Evolutionary conservation across 768 basidiomycete species (phyloP).

Genomic region (Austroboletus festivus): DNA sequence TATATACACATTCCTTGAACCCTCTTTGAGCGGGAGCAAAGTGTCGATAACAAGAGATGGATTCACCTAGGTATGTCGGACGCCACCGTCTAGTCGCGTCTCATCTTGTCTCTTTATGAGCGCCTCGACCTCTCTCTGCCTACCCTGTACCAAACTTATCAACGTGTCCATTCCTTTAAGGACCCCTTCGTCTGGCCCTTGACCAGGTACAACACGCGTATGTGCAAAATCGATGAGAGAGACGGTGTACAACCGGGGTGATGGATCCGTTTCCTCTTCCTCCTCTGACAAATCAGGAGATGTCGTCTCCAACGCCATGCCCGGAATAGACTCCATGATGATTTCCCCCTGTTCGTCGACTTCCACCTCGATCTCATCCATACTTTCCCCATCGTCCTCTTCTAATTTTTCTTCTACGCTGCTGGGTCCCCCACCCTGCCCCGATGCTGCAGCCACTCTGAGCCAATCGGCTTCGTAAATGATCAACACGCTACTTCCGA

Average conservation of each 20-base stretch:
- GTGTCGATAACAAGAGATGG: too few species aligned
- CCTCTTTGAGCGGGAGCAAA: too few species aligned
- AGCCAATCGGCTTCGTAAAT: slow-evolving; percentile 68
- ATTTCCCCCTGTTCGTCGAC: slow-evolving; percentile 28
- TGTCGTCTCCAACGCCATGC: slow-evolving; percentile 32
- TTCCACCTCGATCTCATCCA: slow-evolving; percentile 38
- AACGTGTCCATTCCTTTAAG: slow-evolving; percentile 70
- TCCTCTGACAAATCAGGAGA: too few species aligned
- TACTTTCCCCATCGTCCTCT: slow-evolving; percentile 31
- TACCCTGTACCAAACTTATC: slow-evolving; percentile 54
- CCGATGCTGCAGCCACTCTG: slow-evolving; percentile 33
- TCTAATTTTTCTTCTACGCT: not conserved
- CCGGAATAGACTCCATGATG: slow-evolving; percentile 19
- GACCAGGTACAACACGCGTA: slow-evolving; percentile 59
- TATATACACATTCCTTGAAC: too few species aligned
- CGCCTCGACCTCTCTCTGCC: slow-evolving; percentile 44
- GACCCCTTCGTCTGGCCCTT: slow-evolving; percentile 79
- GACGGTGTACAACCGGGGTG: slow-evolving; percentile 45
- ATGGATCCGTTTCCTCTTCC: not conserved
- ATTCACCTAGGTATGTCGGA: too few species aligned
- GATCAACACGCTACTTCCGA: slow-evolving; percentile 78
- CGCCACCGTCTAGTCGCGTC: too few species aligned
- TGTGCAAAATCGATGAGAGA: slow-evolving; percentile 96
- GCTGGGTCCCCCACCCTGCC: slow-evolving; percentile 34
- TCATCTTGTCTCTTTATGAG: not conserved